Evolutionary conservation across 1,139 yeast species (phyloP), one percentile per base, ranked within the genome.

Genomic region (Geotrichum candidum): DNA sequence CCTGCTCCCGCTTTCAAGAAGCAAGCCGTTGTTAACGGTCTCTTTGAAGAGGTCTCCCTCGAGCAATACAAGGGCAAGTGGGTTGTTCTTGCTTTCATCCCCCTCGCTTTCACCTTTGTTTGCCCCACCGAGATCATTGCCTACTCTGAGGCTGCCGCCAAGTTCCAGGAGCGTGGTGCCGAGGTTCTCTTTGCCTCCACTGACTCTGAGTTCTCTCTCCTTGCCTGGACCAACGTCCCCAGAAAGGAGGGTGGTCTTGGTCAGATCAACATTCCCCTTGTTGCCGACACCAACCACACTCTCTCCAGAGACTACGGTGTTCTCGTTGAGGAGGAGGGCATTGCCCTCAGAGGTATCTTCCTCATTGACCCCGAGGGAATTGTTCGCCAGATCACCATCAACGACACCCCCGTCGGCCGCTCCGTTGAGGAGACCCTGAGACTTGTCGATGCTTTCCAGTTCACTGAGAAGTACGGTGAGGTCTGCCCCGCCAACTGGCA

Each of bases 401-500:
- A 94, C 84, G 97, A 94, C 78, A 87, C 92, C 78, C 97, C 98
- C 77, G 99, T 94, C 71, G 99, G 99, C 78, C 91, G 99, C 85
- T 88, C 90, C 73, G 98, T 92, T 70, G 97, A 91, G 69, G 99
- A 94, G 84, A 88, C 97, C 70, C 83, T 90, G 76, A 91, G 99
- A 88, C 86, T 94, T 77, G 85, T 94, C 69, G 98, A 94, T 77
- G 98, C 97, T 73, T 92, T 94, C 96, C 96, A 92, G 83, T 91
- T 94, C 90, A 88, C 96, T 74, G 97, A 92, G 80, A 88, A 90
- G 84, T 82, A 92, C 85, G 97, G 98, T 81, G 96, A 94, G 81
- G 98, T 94, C 70, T 90, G 96, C 82, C 97, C 97, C 63, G 97
- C 98, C 78, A 92, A 91, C 95, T 94, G 99, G 98, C 89, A 90